Evolutionary conservation across 2,329 filamentous ascomycete genomes (phyloP).

Genomic region (Graphilbum sp.): DNA sequence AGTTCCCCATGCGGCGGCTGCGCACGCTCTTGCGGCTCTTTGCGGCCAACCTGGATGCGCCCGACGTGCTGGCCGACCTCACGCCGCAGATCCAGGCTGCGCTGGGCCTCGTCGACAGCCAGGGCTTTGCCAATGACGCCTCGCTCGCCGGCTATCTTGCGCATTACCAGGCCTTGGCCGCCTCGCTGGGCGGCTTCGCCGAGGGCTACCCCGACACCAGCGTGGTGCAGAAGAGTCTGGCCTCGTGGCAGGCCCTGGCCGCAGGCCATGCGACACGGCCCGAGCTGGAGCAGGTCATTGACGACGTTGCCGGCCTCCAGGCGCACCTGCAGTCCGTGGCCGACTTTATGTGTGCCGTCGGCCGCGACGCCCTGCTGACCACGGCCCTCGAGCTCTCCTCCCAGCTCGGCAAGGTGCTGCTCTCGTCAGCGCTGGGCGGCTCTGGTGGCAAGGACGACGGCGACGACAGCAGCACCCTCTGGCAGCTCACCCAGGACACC

Average conservation of each 20-base stretch:
- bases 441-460: constrained; percentile 18
- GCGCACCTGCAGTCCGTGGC: constrained; percentile 32
- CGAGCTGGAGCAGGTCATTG: constrained; percentile 27
- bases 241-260: constrained; percentile 27
- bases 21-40: constrained; percentile 33
- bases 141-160: constrained; percentile 27
- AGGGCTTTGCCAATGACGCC: constrained; percentile 26
- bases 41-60: constrained; percentile 29
- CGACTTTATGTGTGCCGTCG: constrained; percentile 34
- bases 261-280: constrained; percentile 20
- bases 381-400: constrained; percentile 29
- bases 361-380: constrained; percentile 28
- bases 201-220: constrained; percentile 20
- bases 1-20: constrained; percentile 35
- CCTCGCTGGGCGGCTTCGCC: constrained; percentile 27
- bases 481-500: constrained; percentile 27
- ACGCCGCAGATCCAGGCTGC: constrained; percentile 22
- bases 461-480: constrained; percentile 6
- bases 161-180: constrained; percentile 29
- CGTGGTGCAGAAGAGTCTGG: constrained; percentile 19
- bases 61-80: constrained; percentile 22
- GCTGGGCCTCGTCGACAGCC: constrained; percentile 18
- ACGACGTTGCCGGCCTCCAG: constrained; percentile 31
- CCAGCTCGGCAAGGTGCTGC: constrained; percentile 23
- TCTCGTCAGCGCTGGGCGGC: no score